Conservation (phyloP, 2,329 filamentous ascomycete genomes). For the Neoascochyta sp. region DNA sequence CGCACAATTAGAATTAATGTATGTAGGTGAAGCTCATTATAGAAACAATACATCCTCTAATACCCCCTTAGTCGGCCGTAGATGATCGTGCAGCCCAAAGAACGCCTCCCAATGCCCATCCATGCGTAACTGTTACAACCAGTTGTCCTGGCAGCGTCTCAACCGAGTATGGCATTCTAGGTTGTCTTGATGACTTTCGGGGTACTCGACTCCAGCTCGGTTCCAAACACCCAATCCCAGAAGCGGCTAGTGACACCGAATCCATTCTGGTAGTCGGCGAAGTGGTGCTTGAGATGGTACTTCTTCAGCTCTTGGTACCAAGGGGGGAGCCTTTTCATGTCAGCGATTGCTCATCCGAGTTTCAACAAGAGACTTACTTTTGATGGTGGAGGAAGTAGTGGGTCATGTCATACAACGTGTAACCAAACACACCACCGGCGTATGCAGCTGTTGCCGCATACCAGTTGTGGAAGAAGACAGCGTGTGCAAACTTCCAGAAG, state of each 20-base stretch:
- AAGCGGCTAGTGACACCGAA: constrained; percentile 96
- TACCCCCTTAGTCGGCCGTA: too few species aligned
- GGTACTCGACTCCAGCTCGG: constrained; percentile 62
- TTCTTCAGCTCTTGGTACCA: constrained; percentile 95
- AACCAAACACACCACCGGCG: constrained; percentile 90
- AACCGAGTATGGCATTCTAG: constrained; percentile 2
- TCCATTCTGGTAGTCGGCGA: constrained; percentile 94
- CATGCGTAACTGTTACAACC: constrained; percentile 3
- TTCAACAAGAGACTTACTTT: constrained; percentile 56
- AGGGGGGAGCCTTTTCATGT: constrained; percentile 60
- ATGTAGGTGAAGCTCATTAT: too few species aligned
- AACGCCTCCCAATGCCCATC: constrained; percentile 7
- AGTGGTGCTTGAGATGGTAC: constrained; percentile 95
- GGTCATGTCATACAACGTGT: constrained; percentile 93
- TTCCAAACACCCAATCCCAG: constrained; percentile 92
- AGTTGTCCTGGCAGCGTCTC: background rate
- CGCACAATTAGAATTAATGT: too few species aligned
- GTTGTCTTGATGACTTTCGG: constrained; percentile 49
- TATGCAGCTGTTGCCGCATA: constrained; percentile 72
- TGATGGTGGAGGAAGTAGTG: constrained; percentile 98
- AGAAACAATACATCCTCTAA: too few species aligned
- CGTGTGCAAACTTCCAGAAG: constrained; percentile 88
- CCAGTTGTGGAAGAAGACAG: constrained; percentile 81
- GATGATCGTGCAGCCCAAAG: too few species aligned
- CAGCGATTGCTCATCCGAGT: too few species aligned